A percentile compares a stretch with the other conserved stretches of the same genome.
These are phyloP conservation scores for Elaeis guineensis DNA, from an alignment of 176 grass and related monocot genomes.

Conservation along the genomic window DNA sequence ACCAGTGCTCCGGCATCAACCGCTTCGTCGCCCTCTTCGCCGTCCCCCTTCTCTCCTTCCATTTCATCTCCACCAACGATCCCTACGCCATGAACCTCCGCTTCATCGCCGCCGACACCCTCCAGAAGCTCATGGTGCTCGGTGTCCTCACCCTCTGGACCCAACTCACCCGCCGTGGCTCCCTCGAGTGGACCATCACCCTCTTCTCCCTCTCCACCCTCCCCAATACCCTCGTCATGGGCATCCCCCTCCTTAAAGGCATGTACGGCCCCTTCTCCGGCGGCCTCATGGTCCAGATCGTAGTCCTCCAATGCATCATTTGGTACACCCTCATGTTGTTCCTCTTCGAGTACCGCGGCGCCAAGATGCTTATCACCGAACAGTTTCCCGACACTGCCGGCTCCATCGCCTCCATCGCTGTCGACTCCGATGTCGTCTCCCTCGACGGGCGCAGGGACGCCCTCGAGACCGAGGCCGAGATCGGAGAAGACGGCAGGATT, in stretches of 20 bases:
- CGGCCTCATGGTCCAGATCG: constrained; percentile 94
- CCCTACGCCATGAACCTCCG: constrained; percentile 94
- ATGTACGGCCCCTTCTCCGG: constrained; percentile 91
- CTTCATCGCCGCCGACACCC: constrained; percentile 96
- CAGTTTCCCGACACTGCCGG: constrained; percentile 94
- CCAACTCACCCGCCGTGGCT: constrained; percentile 50
- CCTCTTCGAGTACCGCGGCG: constrained; percentile 95
- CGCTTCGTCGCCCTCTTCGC: constrained; percentile 98
- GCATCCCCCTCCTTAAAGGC: constrained; percentile 90
- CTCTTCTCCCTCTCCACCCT: constrained; percentile 96
- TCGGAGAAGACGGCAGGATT: constrained; percentile 90
- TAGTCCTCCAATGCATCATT: constrained; percentile 98
- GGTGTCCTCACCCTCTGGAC: constrained; percentile 63
- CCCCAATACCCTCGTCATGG: constrained; percentile 98
- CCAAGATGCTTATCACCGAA: constrained; percentile 80
- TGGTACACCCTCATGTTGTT: constrained; percentile 99
- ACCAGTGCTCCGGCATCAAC: constrained; percentile 99
- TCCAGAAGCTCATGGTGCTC: constrained; percentile 94
- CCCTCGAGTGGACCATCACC: constrained; percentile 97
- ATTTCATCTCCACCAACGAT: constrained; percentile 96
- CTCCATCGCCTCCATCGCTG: constrained; percentile 75
- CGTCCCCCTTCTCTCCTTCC: constrained; percentile 93
- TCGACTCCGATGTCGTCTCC: constrained; percentile 83
- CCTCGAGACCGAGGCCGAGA: constrained; percentile 88
- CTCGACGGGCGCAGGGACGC: constrained; percentile 61